Evolutionary conservation across 2,329 filamentous ascomycete genomes (phyloP), one percentile per base, ranked within the genome.

Genomic region (Cladosporium phlei): DNA sequence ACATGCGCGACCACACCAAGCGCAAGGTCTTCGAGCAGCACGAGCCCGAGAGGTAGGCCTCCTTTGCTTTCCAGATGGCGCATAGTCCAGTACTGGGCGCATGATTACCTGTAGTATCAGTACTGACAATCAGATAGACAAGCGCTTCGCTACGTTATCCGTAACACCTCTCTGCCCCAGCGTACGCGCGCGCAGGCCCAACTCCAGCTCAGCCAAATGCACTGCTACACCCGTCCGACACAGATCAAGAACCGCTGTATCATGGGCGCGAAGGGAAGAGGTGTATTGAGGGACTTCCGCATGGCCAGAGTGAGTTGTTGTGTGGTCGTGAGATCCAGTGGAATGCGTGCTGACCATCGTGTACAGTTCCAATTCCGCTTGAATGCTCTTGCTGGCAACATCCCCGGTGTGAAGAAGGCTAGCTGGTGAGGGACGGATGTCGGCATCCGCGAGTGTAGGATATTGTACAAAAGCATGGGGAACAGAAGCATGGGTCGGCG

Each of bases 241-340:
- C 90, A 96, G 75, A 90, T 98, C 67, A 83, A 85, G 67, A 97
- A 96, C 71, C 76, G 93, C 57, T 98, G 93, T 73, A 84, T 95
- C 44, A 79, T 91, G 66, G 89, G 89, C 55, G 93, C 93, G n/a
- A 89, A 88, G 66, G 85, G 85, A 14, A 79, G 88, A 57, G 88
- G 89, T 83, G 77, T 98, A n/a, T 76, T 97, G 55, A 82, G 88
- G 48, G 91, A 93, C 63, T 98, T 98, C 63, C 88, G 89, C 69
- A 79, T 98, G 77, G 83, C 85, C 49, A 79, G 91, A 73, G 91
- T 97, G 78, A 66, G 88, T 75, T 16, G 3, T n/a, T 9, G 37
- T 12, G 14, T 44, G 33, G 64, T 33, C 64, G n/a, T n/a, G 51
- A 48, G 47, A 38, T 46, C 25, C n/a, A 30, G n/a, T 14, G 11